Evolutionary conservation across 371 early-diverging fungal species (phyloP), one percentile per base, ranked within the genome.

Genomic region (Gilbertella persicaria): DNA sequence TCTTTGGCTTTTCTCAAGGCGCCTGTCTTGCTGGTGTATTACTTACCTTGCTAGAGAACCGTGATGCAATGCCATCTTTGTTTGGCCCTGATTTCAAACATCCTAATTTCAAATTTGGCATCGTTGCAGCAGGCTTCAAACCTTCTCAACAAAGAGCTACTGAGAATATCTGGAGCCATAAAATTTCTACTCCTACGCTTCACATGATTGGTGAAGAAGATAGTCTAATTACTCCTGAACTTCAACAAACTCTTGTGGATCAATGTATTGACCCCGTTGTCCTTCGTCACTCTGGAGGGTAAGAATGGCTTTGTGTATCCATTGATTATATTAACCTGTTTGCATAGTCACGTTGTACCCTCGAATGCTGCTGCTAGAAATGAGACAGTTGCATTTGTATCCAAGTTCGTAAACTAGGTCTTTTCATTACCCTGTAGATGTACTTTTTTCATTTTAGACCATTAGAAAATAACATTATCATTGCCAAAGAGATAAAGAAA

Each of bases 1-100:
- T 90, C 5, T 70, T 90, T 58, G 90, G 90, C 5, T 90, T 90
- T 59, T 86, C 87, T 8, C 90, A 90, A 61, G 78, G 78, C 23
- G 88, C 88, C 2, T 77, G 86, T 21, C 72, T 87, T 66, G 86
- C 90, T 5, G 82, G 86, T 12, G 53, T 86, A 4, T 43, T 89
- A 43, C 64, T 75, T 10, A 61, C 71, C 12, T 55, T 79, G 25
- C 51, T 88, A 20, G 75, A 78, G 40, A 48, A 73, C 14, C 65
- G 70, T 23, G 33, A 42, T 12, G 17, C 61, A 26, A 37, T 51
- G 23, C 73, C 73, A 26, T 43, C 47, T 5, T 50, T 72, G 8
- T 56, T 76, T 8, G 50, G 56, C 2, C 26, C 55, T 20, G 67
- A 72, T 17, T 68, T 75, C 49, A 45, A 45, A 0, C 79, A 79